Evolutionary conservation across 345 rosid genomes (phyloP).

Genomic region (Populus tremula): DNA sequence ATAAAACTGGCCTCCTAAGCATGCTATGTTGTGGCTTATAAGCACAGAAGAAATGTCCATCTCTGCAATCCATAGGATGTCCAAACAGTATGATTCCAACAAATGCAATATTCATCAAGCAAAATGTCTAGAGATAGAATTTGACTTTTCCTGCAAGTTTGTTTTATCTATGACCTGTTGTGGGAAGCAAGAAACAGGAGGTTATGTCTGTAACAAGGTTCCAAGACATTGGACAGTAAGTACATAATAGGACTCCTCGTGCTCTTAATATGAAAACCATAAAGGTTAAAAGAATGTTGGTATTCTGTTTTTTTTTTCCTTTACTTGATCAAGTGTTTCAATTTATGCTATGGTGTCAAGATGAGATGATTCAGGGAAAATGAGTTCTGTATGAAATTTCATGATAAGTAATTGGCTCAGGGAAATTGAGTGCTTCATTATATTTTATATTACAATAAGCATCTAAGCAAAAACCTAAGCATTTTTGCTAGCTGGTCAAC

Average conservation of each 20-base stretch:
- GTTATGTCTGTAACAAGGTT: background rate
- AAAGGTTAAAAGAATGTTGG: background rate
- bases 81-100: background rate
- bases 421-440: background rate
- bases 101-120: background rate
- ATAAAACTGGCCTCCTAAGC: background rate
- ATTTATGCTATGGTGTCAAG: background rate
- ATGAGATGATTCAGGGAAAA: background rate
- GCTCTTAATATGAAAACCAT: background rate
- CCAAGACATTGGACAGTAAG: background rate
- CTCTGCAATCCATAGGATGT: background rate
- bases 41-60: background rate
- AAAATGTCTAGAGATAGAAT: background rate
- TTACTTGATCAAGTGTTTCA: background rate
- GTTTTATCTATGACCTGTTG: background rate
- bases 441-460: background rate
- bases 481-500: background rate
- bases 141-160: background rate
- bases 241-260: background rate
- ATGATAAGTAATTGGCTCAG: background rate
- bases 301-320: background rate
- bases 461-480: background rate
- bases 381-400: background rate
- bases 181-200: background rate
- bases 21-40: background rate